Evolutionary conservation across 2,329 filamentous ascomycete genomes (phyloP), one percentile per base, ranked within the genome.

Genomic region (Pyrenophora graminea): DNA sequence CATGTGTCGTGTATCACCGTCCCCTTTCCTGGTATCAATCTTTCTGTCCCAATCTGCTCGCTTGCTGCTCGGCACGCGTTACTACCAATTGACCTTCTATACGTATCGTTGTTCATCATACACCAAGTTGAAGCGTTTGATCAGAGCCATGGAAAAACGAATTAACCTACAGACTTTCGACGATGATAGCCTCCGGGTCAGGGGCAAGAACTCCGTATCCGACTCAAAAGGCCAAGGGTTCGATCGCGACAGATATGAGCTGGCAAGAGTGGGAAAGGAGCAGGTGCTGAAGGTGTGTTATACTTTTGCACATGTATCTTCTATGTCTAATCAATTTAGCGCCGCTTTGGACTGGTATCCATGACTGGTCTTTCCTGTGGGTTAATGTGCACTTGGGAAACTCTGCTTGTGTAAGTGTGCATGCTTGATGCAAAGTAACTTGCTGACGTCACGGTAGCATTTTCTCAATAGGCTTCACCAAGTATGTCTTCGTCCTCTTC

Each of bases 301-400:
- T n/a, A 6, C 9, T 2, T 19, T 15, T 2, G 13, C 38, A 30
- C 18, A 41, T 6, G 7, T 17, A 23, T 13, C 13, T 39, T 8
- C 2, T 2, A 15, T 6, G 25, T 27, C 55, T 68, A 40, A 64
- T n/a, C 7, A 10, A 18, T 18, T 13, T 39, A 73, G 71, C 70
- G 71, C 33, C 69, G 68, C 38, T 74, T 74, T 33, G 69, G 70
- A 13, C 44, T 74, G 45, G 64, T 73, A 39, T 68, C 64, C 23
- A 73, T 73, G 65, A 69, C 69, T 5, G 71, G 71, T 23, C 60
- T 74, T 18, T 70, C 69, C 5, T 72, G 69, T 32, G 67, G 67
- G 19, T 56, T 74, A 40, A 71, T 74, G 68, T 69, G 68, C 23
- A 73, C 71, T 30, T 74, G 71, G 71, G 71, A 74, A 45, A 72